Evolutionary conservation across 2,329 filamentous ascomycete genomes (phyloP).

Genomic region (Metarhizium rileyi): DNA sequence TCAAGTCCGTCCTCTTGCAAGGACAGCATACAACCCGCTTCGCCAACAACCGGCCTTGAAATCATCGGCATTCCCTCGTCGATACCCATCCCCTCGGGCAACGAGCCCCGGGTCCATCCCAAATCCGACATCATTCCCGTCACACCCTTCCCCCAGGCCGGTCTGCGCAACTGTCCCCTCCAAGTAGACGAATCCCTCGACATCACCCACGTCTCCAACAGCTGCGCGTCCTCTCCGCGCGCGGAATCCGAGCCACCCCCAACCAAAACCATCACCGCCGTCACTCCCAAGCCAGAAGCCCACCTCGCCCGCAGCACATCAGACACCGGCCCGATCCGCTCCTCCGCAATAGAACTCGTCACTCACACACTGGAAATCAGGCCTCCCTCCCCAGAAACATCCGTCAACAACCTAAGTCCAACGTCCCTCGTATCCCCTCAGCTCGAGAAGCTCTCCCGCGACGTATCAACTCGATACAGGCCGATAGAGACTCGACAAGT

Average conservation of each 20-base stretch:
- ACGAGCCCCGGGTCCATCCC: background rate
- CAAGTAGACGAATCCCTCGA: constrained; percentile 10
- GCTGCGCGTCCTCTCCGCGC: constrained; percentile 13
- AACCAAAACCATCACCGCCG: constrained; percentile 15
- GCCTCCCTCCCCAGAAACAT: constrained; percentile 43
- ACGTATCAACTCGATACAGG: constrained; percentile 42
- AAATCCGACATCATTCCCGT: constrained; percentile 15
- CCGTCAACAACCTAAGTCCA: constrained; percentile 33
- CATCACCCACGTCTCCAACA: constrained; percentile 25
- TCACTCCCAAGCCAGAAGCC: background rate
- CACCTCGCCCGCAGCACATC: constrained; percentile 19
- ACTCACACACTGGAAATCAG: constrained; percentile 37
- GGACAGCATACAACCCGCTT: constrained; percentile 9
- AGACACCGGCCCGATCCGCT: constrained; percentile 16
- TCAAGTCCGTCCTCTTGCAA: background rate
- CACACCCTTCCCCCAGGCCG: constrained; percentile 11
- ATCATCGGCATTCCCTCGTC: constrained; percentile 10
- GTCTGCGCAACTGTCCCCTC: background rate
- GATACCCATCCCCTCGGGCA: constrained; percentile 2
- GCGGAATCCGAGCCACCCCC: constrained; percentile 22
- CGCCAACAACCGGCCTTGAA: background rate
- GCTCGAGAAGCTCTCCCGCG: constrained; percentile 40
- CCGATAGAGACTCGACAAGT: constrained; percentile 27
- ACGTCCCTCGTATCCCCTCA: constrained; percentile 46
- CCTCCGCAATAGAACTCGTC: constrained; percentile 11